Evolutionary conservation across 805 yeast genomes (phyloP).

Genomic region (Wickerhamomyces ciferrii): DNA sequence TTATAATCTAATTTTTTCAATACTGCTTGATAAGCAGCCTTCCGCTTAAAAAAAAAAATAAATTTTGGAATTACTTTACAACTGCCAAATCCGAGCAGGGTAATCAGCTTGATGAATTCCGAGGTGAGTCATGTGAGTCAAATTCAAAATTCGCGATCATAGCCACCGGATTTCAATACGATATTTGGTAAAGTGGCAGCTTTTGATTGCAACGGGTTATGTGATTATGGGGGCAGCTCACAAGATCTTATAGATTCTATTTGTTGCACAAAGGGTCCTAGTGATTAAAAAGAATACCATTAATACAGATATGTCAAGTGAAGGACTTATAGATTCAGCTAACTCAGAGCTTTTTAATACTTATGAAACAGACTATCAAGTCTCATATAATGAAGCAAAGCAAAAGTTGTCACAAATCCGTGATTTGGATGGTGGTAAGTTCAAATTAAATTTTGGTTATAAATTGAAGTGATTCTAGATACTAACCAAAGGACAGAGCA

Average conservation of each 20-base stretch:
- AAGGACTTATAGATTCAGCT: constrained; percentile 16
- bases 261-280: neutral
- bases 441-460: neutral
- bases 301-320: constrained; percentile 15
- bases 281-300: neutral
- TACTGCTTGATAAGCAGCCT: neutral
- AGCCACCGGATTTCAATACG: neutral
- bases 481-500: constrained; percentile 29
- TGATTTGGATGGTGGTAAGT: constrained; percentile 38
- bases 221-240: neutral
- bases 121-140: neutral
- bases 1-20: neutral
- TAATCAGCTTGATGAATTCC: neutral
- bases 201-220: no score
- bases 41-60: neutral
- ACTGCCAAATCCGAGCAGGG: neutral
- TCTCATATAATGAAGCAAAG: constrained; percentile 65
- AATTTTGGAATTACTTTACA: neutral
- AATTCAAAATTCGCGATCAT: no score
- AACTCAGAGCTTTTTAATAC: constrained; percentile 22
- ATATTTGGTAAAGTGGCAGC: neutral
- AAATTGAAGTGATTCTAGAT: neutral
- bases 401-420: constrained; percentile 55
- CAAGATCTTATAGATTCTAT: no score
- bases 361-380: constrained; percentile 41